These are phyloP conservation scores for Chloromonas sp. DNA, from an alignment of 163 green algal species.

Conservation along the genomic window DNA sequence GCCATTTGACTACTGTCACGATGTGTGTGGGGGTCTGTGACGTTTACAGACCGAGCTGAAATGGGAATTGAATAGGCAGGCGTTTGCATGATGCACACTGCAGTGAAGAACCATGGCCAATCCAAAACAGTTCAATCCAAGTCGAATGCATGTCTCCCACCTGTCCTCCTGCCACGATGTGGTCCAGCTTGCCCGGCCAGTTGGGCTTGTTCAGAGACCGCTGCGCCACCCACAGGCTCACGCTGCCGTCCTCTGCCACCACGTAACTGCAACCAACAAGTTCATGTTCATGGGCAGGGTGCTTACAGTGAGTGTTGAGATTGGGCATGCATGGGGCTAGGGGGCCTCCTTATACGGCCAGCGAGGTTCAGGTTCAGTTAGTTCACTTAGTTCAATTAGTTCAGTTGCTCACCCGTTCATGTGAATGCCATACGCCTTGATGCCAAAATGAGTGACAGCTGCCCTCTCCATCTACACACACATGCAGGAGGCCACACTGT, in stretches of 20 bases:
- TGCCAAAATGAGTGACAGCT: slow-evolving; percentile 67
- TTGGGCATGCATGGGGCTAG: too few relatives aligned
- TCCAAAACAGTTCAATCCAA: not conserved
- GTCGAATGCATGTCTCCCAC: slow-evolving; percentile 17
- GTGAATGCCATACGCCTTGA: slow-evolving; percentile 77
- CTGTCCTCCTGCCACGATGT: slow-evolving; percentile 90
- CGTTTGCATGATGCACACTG: not conserved
- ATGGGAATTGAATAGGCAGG: not conserved
- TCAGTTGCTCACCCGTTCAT: slow-evolving; percentile 64
- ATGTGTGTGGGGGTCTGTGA: not conserved
- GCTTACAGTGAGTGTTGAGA: too few relatives aligned
- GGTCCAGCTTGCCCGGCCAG: slow-evolving; percentile 90
- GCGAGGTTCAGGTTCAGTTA: too few relatives aligned
- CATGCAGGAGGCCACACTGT: too few relatives aligned
- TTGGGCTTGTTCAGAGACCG: slow-evolving; percentile 77
- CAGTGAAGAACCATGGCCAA: too few relatives aligned
- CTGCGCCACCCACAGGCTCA: slow-evolving; percentile 82
- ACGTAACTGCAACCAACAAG: slow-evolving; percentile 17
- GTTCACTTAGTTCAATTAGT: too few relatives aligned
- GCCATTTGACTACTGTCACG: not conserved
- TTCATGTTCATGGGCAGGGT: too few relatives aligned
- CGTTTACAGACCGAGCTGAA: not conserved
- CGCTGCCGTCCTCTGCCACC: slow-evolving; percentile 27
- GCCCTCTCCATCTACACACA: slow-evolving; percentile 68
- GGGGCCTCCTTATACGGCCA: too few relatives aligned